Base-by-base conservation (phyloP, 1,139 yeast genomes). In the Candida anutae region DNA sequence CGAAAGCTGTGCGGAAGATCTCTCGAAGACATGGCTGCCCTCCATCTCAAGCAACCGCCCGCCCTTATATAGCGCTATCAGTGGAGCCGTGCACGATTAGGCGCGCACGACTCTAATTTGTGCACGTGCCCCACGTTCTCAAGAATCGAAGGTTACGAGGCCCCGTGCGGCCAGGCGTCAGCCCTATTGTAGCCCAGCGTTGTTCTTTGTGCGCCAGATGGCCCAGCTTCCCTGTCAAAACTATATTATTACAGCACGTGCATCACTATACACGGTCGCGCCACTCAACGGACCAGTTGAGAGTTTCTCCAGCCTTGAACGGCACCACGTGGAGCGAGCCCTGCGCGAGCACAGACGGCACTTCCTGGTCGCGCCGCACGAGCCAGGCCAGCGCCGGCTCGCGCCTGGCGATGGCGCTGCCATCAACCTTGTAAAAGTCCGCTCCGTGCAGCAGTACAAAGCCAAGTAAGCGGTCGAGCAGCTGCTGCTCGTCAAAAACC, bases 261-360 rank as follows among this genome's bases (percentile, higher is more conserved):
- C n/a, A n/a, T n/a, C n/a, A n/a, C n/a, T n/a, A n/a, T n/a, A n/a
- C n/a, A n/a, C n/a, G n/a, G n/a, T n/a, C n/a, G n/a, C 67, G 58
- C 96, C 96, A 88, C 52, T 79, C 81, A 9, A 75, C 71, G n/a
- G 73, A 53, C 87, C 94, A 90, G 21, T 65, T 48, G 28, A 90
- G 63, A 32, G 62, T 69, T 31, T 81, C 77, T 13, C 95, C 95
- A 9, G 95, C 88, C 45, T 67, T 70, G 63, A 90, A 90, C n/a
- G 97, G 97, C 14, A 85, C 90, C 24, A 90, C 87, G 6, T 64
- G 61, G 19, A 77, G 50, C 5, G 58, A 64, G 6, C 57, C 61
- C 4, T 54, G 53, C 10, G 68, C 59, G 30, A 83, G 61, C 5
- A 63, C 47, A 18, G 75, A 77, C 2, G 94, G 94, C 15, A 85